Evolutionary conservation across 78 protist species (phyloP), one percentile per base, ranked within the genome.

Genomic region (Pigoraptor vietnamica): DNA sequence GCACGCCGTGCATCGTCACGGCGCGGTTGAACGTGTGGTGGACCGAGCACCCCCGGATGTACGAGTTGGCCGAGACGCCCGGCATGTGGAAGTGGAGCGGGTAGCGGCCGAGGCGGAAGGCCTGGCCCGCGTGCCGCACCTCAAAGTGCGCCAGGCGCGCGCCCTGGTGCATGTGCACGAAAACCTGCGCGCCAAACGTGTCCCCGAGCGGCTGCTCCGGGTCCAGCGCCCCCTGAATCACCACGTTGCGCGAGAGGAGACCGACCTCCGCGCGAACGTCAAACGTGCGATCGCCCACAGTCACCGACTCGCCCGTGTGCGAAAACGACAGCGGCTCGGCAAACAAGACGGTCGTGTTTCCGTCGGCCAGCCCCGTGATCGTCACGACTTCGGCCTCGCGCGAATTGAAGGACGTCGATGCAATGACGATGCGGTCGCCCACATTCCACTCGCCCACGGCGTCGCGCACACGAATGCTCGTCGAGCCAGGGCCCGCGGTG

Each of bases 231-330:
- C 96, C 94, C 87, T 91, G 92, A 29, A 95, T 86, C 1, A 88
- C n/a, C 35, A 95, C 92, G 82, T 95, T 93, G 81, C 96, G 48
- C 32, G 91, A 79, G 79, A 95, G 34, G 36, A 95, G 24, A 6
- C 82, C 93, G 21, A 95, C 96, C 40, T 95, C 96, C 29, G 55
- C 94, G 40, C 94, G 88, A 38, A 90, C 87, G 81, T 92, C 92
- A 0, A 91, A 35, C 32, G 37, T 19, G 25, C 14, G 25, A 2
- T 55, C 89, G 32, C 25, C 55, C 2, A 40, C 36, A 1, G 9
- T 0, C 29, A 36, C 10, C 10, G 14, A 1, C 32, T 10, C 29
- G 2, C 93, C 92, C 93, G 67, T 79, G 82, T 95, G 96, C 39
- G 39, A 0, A 39, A 93, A 84, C 29, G 79, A 81, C 29, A 89